Base-by-base conservation (phyloP, 306 rosid species). In the Cicer cuneatum region DNA sequence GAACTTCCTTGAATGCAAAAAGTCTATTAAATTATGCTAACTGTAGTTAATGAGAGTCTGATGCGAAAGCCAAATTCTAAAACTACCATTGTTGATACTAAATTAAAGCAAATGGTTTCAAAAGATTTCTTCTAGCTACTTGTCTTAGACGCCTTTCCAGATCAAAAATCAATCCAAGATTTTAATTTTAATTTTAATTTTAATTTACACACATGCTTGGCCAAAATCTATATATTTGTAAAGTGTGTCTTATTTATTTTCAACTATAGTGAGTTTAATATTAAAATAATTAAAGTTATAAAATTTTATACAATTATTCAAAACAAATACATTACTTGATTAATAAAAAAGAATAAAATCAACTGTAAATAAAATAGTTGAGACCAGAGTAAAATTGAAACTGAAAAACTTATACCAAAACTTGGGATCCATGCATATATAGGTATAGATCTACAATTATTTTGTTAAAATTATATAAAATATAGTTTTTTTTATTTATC, bases 21-120 rank as follows among this genome's bases (percentile, higher is more conserved):
- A 73, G 53, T 76, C 57, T 54, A 14, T 77, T 37, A 62, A 24
- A 39, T 45, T 48, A 24, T 45, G 71, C 52, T 83, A 86, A 83
- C 84, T 78, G 83, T 77, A 53, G 53, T 72, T 64, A 65, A 75
- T 80, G 65, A 71, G 40, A 77, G 62, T 51, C 12, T 35, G 72
- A 74, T 51, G 21, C 14, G 78, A 63, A 77, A 82, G 60, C 76
- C 57, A 70, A 81, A 76, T 43, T 64, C 41, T 56, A 38, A 72
- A 83, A 70, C 67, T 51, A 47, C 42, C 78, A n/a, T 62, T 76
- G 73, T 78, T 72, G 85, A 74, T 52, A 11, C 74, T 60, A 71
- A n/a, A n/a, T n/a, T n/a, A n/a, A 80, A 77, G 62, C 80, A 61
- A 77, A 19, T 82, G 60, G n/a, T 54, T 61, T 71, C 15, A 52